Evolutionary conservation across 108 stramenopile species (phyloP), one percentile per base, ranked within the genome.

Genomic region (Stephanodiscus minutulus): DNA sequence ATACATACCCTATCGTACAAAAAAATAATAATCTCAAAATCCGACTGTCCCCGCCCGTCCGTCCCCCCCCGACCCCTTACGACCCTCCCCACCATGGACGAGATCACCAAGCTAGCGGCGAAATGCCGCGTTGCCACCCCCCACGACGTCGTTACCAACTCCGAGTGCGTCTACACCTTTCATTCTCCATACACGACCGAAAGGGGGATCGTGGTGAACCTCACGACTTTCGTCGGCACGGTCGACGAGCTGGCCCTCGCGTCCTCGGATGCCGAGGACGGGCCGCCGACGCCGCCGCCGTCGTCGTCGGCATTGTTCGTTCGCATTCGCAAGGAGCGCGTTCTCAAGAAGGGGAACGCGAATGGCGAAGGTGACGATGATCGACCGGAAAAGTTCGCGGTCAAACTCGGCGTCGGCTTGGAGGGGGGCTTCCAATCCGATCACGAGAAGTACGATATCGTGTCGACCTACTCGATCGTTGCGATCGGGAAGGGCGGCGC

Each of bases 111-210:
- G 35, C 68, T 85, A 5, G 82, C 86, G 8, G 64, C 73, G 33
- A 82, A 74, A 35, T 88, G 86, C 66, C 91, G 91, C 44, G 76
- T 84, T 12, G 93, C 90, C 36, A 68, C 77, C 21, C 80, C 87
- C 18, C 63, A 76, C 65, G 88, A 93, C 52, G 72, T 66, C n/a
- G 96, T 97, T 15, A 79, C 74, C 57, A 91, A 96, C 66, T 83
- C 87, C n/a, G 97, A 98, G 82, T 96, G 95, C 70, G 97, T 78
- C 61, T 96, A 82, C 70, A 90, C 93, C 22, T 98, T 98, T 70
- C 83, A 90, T 75, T 87, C 91, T 21, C 97, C 98, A 22, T 95
- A 90, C 61, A 82, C 77, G 44, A 84, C 73, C 15, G 76, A 85
- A 8, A 77, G 71, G 31, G 97, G 97, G 12, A 86, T 96, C 29